Base-by-base conservation (phyloP, 1,284 basidiomycete genomes). In the Trametes sp. region DNA sequence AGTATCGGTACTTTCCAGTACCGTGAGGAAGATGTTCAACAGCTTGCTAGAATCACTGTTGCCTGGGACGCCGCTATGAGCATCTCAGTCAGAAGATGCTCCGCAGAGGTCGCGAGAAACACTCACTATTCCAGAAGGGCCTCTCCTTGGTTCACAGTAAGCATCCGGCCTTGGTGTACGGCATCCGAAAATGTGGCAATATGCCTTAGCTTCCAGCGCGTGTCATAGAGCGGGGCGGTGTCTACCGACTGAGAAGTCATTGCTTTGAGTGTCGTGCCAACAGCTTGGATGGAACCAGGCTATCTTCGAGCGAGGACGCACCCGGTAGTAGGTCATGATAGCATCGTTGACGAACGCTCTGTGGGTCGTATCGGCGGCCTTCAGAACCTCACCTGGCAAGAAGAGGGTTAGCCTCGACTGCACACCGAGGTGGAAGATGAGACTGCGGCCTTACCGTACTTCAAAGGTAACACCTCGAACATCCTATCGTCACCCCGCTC, bases 171-270 rank as follows among this genome's bases (percentile, higher is more conserved):
- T 28, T 53, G 57, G 23, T 52, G 50, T 14, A 52, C 57, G 19
- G 41, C 49, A 21, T 52, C 57, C 21, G 35, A 9, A 2, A 52
- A 41, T 1, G 38, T 59, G 31, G 33, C 6, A 21, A 21, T 53
- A 29, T 59, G 57, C 23, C 50, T 52, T 23, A 59, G 11, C 23
- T 26, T 52, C 57, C 57, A 59, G 21, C 57, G 57, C 4, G 41
- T 23, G 7, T 44, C 2, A 24, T n/a, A 52, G 29, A 59, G 36
- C 24, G 57, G 57, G 9, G 57, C 49, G 10, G 57, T 59, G 10
- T 59, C 57, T 9, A 46, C 57, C 23, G 50, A 52, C 57, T 59
- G 29, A 2, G 38, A 2, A 4, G 23, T 9, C 26, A 41, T 16
- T 13, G 9, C 4, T 21, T 19, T 49, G 19, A 48, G 55, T 14